Evolutionary conservation across 163 green algal genomes (phyloP).

Genomic region (Chlorella variabilis): DNA sequence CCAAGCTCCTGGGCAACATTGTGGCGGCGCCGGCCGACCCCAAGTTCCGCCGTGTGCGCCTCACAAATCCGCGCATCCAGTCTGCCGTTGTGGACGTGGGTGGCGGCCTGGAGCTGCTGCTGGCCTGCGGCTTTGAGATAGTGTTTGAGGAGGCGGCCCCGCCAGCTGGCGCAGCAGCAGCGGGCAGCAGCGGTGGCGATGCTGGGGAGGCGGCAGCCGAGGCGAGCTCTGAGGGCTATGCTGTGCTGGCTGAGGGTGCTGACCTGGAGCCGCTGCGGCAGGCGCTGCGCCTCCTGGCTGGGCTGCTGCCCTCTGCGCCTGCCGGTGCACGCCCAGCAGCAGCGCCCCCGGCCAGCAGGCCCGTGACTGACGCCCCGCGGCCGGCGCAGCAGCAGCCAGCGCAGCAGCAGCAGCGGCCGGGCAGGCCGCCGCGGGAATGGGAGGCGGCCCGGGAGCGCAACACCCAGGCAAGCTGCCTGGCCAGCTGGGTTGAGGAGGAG

Average conservation of each 20-base stretch:
- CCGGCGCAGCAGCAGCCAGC: slow-evolving; percentile 13
- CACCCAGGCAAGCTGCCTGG: slow-evolving; percentile 2
- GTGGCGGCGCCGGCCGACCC: slow-evolving; percentile 68
- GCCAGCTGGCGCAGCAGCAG: neutral
- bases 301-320: neutral
- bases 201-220: neutral
- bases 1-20: slow-evolving; percentile 84
- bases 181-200: neutral
- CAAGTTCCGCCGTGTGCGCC: slow-evolving; percentile 88
- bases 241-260: slow-evolving; percentile 52
- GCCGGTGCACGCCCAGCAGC: neutral
- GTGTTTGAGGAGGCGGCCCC: slow-evolving; percentile 31
- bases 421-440: slow-evolving; percentile 1
- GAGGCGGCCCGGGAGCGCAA: slow-evolving; percentile 18
- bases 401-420: neutral
- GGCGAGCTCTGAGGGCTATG: slow-evolving; percentile 37
- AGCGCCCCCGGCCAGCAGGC: neutral
- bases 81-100: slow-evolving; percentile 66
- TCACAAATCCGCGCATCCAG: slow-evolving; percentile 89
- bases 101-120: slow-evolving; percentile 77
- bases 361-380: too few species aligned
- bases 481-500: too few species aligned
- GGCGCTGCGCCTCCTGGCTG: slow-evolving; percentile 38
- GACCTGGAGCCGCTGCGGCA: slow-evolving; percentile 40
- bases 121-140: slow-evolving; percentile 70